phyloP scores from a whole-genome alignment of 352 stramenopile species.

The Phytophthora capsici region DNA sequence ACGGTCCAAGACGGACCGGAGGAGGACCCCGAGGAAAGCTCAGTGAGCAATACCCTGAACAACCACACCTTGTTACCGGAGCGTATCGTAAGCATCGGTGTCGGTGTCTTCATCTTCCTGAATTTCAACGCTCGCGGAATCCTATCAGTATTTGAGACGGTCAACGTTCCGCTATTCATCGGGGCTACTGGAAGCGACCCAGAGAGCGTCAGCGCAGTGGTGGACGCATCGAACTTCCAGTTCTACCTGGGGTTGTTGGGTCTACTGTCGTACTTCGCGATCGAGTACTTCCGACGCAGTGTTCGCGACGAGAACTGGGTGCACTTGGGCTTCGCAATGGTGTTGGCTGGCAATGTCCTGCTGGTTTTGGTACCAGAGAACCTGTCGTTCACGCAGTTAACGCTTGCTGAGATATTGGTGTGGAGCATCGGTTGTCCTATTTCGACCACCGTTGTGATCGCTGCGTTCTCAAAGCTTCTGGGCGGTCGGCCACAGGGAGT shows the following conservation, averaged over 20 bases:
- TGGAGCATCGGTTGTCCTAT: slow-evolving; percentile 85
- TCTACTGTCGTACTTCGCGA: slow-evolving; percentile 73
- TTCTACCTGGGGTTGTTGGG: slow-evolving; percentile 77
- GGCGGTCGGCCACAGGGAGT: slow-evolving; percentile 71
- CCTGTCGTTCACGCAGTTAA: slow-evolving; percentile 54
- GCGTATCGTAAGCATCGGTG: slow-evolving; percentile 68
- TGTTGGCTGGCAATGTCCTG: slow-evolving; percentile 61
- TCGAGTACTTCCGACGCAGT: slow-evolving; percentile 70
- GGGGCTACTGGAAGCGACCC: slow-evolving; percentile 62
- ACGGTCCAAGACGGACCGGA: slow-evolving; percentile 59
- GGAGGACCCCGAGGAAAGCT: slow-evolving; percentile 28
- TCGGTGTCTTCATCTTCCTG: slow-evolving; percentile 73
- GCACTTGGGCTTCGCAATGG: slow-evolving; percentile 62
- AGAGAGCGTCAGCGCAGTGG: slow-evolving; percentile 47
- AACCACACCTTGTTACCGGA: slow-evolving; percentile 53
- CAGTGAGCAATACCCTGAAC: slow-evolving; percentile 48
- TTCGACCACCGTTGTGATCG: slow-evolving; percentile 67
- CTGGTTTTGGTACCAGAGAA: slow-evolving; percentile 46
- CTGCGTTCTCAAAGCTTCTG: slow-evolving; percentile 75
- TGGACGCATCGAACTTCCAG: slow-evolving; percentile 77
- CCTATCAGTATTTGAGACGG: slow-evolving; percentile 79
- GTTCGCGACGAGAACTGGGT: slow-evolving; percentile 73
- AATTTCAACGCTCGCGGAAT: slow-evolving; percentile 81
- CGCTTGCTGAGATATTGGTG: slow-evolving; percentile 64
- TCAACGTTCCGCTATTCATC: slow-evolving; percentile 82